phyloP scores from a whole-genome alignment of 2,329 filamentous ascomycete genomes.

The Geosmithia flava region DNA sequence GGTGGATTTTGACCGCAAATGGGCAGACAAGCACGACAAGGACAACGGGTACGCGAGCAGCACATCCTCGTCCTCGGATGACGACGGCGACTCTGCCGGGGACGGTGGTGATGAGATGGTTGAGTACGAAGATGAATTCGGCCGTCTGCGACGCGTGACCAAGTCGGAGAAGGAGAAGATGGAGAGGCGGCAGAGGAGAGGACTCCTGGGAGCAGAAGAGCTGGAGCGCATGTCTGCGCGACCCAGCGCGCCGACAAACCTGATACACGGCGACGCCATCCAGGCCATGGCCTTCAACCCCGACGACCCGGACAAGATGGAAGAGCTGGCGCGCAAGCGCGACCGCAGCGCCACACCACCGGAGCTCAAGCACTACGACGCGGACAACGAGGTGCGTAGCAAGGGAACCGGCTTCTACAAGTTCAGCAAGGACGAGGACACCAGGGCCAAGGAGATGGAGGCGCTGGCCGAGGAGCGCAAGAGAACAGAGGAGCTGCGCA shows the following conservation, averaged over 20 bases:
- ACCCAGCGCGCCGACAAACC: constrained; percentile 49
- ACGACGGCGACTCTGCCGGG: constrained; percentile 25
- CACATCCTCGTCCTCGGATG: constrained; percentile 12
- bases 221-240: constrained; percentile 58
- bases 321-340: constrained; percentile 61
- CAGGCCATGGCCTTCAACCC: constrained; percentile 76
- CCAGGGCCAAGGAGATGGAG: constrained; percentile 60
- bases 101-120: constrained; percentile 50
- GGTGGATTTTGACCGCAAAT: constrained; percentile 93
- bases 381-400: constrained; percentile 66
- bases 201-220: constrained; percentile 43
- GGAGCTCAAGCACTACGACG: constrained; percentile 74
- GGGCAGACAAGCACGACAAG: constrained; percentile 58
- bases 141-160: constrained; percentile 65
- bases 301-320: constrained; percentile 62
- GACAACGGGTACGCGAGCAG: constrained; percentile 43
- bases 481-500: constrained; percentile 53
- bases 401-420: constrained; percentile 89
- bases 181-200: constrained; percentile 38
- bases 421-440: constrained; percentile 66
- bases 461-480: constrained; percentile 53
- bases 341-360: constrained; percentile 75
- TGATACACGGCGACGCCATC: constrained; percentile 80
- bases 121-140: constrained; percentile 87
- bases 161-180: constrained; percentile 53